Conservation (phyloP, 2,329 filamentous ascomycete species). For the Alternaria rosae region DNA sequence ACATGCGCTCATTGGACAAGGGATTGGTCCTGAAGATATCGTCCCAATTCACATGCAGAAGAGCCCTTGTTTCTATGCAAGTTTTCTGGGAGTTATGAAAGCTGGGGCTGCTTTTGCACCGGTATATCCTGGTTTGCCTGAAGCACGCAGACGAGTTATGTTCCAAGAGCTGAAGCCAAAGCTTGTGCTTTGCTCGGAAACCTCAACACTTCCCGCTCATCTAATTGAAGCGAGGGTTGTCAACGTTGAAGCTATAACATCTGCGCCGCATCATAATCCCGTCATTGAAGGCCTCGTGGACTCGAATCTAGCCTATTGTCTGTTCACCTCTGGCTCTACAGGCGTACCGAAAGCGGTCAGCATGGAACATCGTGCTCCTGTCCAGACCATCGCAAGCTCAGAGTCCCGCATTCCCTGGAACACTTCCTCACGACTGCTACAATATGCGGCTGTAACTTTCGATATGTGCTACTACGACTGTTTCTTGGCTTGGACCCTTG, state of each 20-base stretch:
- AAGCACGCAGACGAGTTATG: slow-evolving; percentile 47
- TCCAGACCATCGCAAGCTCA: slow-evolving; percentile 53
- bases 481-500: slow-evolving; percentile 55
- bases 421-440: slow-evolving; percentile 48
- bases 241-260: slow-evolving; percentile 20
- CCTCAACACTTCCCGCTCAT: background rate
- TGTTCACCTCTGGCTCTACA: slow-evolving; percentile 56
- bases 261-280: slow-evolving; percentile 30
- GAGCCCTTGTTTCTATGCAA: slow-evolving; percentile 46
- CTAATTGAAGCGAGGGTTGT: slow-evolving; percentile 19
- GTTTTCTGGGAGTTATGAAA: slow-evolving; percentile 51
- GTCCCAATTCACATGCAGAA: slow-evolving; percentile 48
- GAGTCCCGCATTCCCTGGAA: slow-evolving; percentile 51
- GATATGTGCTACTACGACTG: slow-evolving; percentile 59
- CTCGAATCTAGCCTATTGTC: slow-evolving; percentile 51
- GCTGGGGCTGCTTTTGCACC: slow-evolving; percentile 50
- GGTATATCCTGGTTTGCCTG: slow-evolving; percentile 46
- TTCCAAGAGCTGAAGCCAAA: slow-evolving; percentile 43
- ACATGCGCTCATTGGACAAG: slow-evolving; percentile 33
- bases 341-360: slow-evolving; percentile 55
- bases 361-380: slow-evolving; percentile 51
- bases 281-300: slow-evolving; percentile 30
- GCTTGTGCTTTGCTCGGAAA: slow-evolving; percentile 30
- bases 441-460: slow-evolving; percentile 54
- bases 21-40: slow-evolving; percentile 40